Percentiles rank a stretch among this genome's conserved stretches.
These are phyloP conservation scores for Ananas comosus DNA, from an alignment of 176 grass and related monocot genomes.

Conservation along the genomic window DNA sequence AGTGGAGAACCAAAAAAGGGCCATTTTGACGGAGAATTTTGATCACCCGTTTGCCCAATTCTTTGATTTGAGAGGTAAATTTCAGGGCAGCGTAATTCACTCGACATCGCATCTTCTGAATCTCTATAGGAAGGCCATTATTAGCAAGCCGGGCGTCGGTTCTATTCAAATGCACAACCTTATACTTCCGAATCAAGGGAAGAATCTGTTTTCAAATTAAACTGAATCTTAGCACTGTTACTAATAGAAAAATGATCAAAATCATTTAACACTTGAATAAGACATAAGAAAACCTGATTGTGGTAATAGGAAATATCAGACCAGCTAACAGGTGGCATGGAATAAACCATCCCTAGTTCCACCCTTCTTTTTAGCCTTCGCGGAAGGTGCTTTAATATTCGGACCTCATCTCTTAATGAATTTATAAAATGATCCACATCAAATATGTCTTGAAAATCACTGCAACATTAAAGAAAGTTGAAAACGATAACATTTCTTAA, in stretches of 20 bases:
- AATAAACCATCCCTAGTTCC: slow-evolving; percentile 54
- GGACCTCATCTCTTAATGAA: slow-evolving; percentile 78
- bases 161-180: slow-evolving; percentile 76
- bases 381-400: slow-evolving; percentile 76
- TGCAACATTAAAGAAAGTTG: slow-evolving; percentile 7
- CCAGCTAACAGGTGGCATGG: slow-evolving; percentile 91
- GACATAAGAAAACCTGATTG: slow-evolving; percentile 39
- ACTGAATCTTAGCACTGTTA: slow-evolving; percentile 15
- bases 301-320: slow-evolving; percentile 93
- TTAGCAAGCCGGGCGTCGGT: slow-evolving; percentile 91
- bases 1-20: slow-evolving; percentile 88
- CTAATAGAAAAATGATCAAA: neutral
- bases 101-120: slow-evolving; percentile 76
- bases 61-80: slow-evolving; percentile 87
- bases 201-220: slow-evolving; percentile 50
- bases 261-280: slow-evolving; percentile 3
- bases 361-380: slow-evolving; percentile 53
- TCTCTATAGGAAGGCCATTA: slow-evolving; percentile 67
- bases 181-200: slow-evolving; percentile 72
- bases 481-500: neutral
- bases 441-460: slow-evolving; percentile 95
- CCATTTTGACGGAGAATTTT: slow-evolving; percentile 71
- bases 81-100: slow-evolving; percentile 71
- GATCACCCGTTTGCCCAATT: slow-evolving; percentile 62
- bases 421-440: slow-evolving; percentile 92